Conservation (phyloP, 1,139 yeast genomes). For the Pichia sp. region DNA sequence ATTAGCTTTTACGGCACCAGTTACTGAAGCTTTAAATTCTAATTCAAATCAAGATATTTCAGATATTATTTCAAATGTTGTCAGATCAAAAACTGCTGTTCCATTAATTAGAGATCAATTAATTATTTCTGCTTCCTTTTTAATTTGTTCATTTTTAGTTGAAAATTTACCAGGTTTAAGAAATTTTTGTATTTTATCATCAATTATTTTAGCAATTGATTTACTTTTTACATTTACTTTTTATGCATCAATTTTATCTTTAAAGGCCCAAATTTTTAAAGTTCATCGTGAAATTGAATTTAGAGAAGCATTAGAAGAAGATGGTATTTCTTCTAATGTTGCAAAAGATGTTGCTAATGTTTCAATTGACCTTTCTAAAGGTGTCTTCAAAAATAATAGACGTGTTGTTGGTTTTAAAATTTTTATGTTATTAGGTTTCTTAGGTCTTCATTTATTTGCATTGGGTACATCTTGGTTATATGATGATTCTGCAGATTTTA, state of each 20-base stretch:
- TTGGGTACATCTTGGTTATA: conserved; percentile 69
- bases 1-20: conserved; percentile 64
- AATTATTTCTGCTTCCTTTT: conserved; percentile 67
- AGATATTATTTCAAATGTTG: conserved; percentile 50
- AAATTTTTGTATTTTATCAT: conserved; percentile 76
- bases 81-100: conserved; percentile 54
- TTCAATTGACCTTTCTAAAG: conserved; percentile 32
- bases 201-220: conserved; percentile 70
- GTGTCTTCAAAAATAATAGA: conserved; percentile 29
- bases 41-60: conserved; percentile 40
- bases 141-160: conserved; percentile 64
- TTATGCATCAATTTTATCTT: conserved; percentile 76
- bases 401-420: conserved; percentile 59
- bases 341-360: conserved; percentile 64
- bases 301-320: conserved; percentile 85
- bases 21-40: conserved; percentile 37
- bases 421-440: conserved; percentile 59
- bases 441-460: conserved; percentile 71
- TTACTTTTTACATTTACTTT: conserved; percentile 73
- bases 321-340: conserved; percentile 73
- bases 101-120: conserved; percentile 75
- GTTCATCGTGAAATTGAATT: conserved; percentile 82
- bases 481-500: conserved; percentile 38
- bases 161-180: conserved; percentile 67
- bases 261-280: conserved; percentile 84